Percentiles rank a stretch among this genome's conserved stretches.
Evolutionary conservation across 2,329 filamentous ascomycete genomes (phyloP).

Genomic region (Cladorrhinum sp.): DNA sequence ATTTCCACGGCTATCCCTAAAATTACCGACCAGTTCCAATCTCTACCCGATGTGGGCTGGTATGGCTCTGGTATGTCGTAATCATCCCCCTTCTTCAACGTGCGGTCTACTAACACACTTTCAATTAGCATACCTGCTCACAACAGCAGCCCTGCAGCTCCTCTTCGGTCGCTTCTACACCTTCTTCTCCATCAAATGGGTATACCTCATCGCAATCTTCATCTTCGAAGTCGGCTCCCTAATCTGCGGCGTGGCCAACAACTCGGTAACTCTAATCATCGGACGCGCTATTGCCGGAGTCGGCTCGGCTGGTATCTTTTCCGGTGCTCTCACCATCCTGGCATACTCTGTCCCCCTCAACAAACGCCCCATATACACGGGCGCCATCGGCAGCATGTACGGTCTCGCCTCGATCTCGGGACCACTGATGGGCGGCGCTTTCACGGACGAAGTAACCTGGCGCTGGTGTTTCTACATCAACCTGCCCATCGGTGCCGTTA

Average conservation of each 20-base stretch:
- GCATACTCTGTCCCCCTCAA: conserved; percentile 30
- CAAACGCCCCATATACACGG: conserved; percentile 31
- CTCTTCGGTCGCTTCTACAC: conserved; percentile 40
- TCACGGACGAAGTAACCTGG: conserved; percentile 33
- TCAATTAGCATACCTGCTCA: conserved; percentile 41
- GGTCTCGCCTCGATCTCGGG: conserved; percentile 38
- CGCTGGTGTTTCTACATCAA: conserved; percentile 39
- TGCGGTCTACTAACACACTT: too few species aligned
- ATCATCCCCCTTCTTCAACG: too few species aligned
- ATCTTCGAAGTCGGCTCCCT: conserved; percentile 41
- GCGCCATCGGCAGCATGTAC: conserved; percentile 43
- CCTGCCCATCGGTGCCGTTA: conserved; percentile 34
- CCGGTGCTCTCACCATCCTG: conserved; percentile 40
- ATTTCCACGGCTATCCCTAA: conserved; percentile 40
- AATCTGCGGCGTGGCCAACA: conserved; percentile 36
- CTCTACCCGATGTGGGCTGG: conserved; percentile 45
- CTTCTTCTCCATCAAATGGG: conserved; percentile 39
- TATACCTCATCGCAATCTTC: conserved; percentile 36
- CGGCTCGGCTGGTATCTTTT: conserved; percentile 42
- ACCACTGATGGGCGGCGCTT: conserved; percentile 29
- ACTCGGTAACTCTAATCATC: conserved; percentile 30
- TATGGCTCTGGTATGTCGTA: conserved; percentile 35
- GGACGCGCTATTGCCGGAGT: conserved; percentile 32
- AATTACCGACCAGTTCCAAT: conserved; percentile 39
- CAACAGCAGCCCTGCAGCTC: conserved; percentile 37